Conservation (phyloP, 83 land plant genomes). For the Picea abies region DNA sequence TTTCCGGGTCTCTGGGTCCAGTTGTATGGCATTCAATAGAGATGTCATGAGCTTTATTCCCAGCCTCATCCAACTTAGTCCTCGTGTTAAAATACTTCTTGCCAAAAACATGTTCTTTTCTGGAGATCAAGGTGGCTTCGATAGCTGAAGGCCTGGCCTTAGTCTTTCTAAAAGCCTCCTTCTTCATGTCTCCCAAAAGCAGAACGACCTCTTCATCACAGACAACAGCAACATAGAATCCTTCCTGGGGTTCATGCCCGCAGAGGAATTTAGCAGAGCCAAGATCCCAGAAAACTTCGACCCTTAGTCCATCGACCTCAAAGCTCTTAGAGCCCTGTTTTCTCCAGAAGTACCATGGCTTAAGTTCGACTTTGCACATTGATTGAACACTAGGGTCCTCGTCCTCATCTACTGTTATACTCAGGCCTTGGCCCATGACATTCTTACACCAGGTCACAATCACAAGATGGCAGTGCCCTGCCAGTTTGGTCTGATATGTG, state of each 20-base stretch:
- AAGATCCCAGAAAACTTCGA: constrained; percentile 79
- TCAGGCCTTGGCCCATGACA: constrained; percentile 56
- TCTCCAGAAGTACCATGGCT: constrained; percentile 87
- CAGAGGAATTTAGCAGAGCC: constrained; percentile 63
- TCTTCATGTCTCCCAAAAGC: constrained; percentile 65
- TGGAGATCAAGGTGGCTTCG: constrained; percentile 61
- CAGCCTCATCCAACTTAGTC: constrained; percentile 52
- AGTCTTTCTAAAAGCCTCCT: constrained; percentile 63
- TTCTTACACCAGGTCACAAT: constrained; percentile 83
- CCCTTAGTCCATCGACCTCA: constrained; percentile 40
- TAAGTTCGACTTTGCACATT: constrained; percentile 69
- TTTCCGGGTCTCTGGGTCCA: constrained; percentile 39
- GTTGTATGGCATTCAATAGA: constrained; percentile 50
- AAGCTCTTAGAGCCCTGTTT: constrained; percentile 69
- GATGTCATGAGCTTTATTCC: constrained; percentile 56
- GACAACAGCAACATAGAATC: constrained; percentile 73
- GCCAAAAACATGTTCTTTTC: constrained; percentile 77
- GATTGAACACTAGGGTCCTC: constrained; percentile 30
- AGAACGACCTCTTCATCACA: constrained; percentile 75
- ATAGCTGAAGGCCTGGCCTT: constrained; percentile 52
- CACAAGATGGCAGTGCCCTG: constrained; percentile 51
- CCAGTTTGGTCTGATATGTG: constrained; percentile 59
- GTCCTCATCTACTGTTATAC: constrained; percentile 30
- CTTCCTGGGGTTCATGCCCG: constrained; percentile 67
- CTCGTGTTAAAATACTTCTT: constrained; percentile 62